These are phyloP conservation scores for Eimeria tenella DNA, from an alignment of 169 alveolate species.

Conservation along the genomic window DNA sequence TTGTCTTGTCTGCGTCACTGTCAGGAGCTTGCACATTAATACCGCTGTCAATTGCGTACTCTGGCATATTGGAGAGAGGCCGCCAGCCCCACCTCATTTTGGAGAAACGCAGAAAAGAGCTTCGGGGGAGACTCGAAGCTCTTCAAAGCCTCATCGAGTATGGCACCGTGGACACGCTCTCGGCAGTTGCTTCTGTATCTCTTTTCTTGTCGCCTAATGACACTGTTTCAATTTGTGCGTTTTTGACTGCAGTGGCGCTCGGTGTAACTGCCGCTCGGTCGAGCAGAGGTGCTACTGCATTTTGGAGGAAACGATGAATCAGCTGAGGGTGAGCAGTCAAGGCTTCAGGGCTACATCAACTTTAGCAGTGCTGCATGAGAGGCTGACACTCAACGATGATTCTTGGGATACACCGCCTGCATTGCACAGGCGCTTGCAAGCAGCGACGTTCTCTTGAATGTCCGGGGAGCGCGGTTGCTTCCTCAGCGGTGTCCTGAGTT, in stretches of 20 bases:
- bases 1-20: neutral
- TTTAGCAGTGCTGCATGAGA: neutral
- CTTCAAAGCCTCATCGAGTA: conserved; percentile 31
- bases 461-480: too few species aligned
- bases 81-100: conserved; percentile 1
- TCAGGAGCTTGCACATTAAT: conserved; percentile 1
- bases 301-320: conserved; percentile 86
- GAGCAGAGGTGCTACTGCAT: conserved; percentile 87
- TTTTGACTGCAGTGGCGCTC: conserved; percentile 78
- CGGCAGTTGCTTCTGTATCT: neutral
- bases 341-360: neutral
- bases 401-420: neutral
- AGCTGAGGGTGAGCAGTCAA: conserved; percentile 81
- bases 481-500: neutral
- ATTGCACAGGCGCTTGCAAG: neutral
- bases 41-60: conserved; percentile 29
- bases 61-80: conserved; percentile 25
- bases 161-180: neutral
- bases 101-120: conserved; percentile 42
- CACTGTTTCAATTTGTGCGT: neutral
- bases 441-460: too few species aligned
- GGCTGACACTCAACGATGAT: neutral
- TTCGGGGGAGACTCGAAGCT: neutral
- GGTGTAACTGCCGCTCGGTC: conserved; percentile 85
- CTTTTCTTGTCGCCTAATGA: neutral